A percentile compares a stretch with the other conserved stretches of the same genome.
Evolutionary conservation across 1,284 basidiomycete species (phyloP).

Genomic region (Athelia sp.): DNA sequence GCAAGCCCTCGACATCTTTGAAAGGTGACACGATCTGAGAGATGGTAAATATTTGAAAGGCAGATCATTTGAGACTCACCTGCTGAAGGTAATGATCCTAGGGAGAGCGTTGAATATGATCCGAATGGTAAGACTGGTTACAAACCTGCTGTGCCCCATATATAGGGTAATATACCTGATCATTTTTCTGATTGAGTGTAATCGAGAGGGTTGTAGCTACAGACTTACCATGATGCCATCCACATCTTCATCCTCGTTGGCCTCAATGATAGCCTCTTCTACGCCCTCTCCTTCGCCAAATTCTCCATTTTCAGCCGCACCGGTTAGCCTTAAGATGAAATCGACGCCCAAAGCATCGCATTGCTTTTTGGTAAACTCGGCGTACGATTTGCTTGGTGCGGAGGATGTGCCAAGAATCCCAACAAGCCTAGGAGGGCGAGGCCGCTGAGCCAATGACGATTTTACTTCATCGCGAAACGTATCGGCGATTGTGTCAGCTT

Average conservation of each 20-base stretch:
- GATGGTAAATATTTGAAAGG: not conserved
- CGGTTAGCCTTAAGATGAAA: conserved; percentile 76
- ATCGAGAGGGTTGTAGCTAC: conserved; percentile 17
- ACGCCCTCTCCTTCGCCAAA: conserved; percentile 62
- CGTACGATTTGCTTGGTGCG: conserved; percentile 86
- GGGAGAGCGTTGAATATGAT: conserved; percentile 2
- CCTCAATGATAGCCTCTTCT: conserved; percentile 92
- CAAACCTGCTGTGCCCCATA: conserved; percentile 81
- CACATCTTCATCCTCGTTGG: conserved; percentile 81
- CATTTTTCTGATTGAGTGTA: conserved; percentile 2
- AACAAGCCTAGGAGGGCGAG: conserved; percentile 71
- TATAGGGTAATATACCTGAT: conserved; percentile 89
- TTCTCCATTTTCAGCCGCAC: conserved; percentile 54
- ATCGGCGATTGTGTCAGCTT: conserved; percentile 67
- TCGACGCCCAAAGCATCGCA: conserved; percentile 87
- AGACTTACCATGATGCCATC: conserved; percentile 89
- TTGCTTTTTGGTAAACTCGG: conserved; percentile 90
- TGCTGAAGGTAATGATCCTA: conserved; percentile 97
- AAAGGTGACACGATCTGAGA: conserved; percentile 84
- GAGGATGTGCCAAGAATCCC: conserved; percentile 90
- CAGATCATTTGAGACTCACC: conserved; percentile 30
- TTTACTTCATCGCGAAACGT: conserved; percentile 68
- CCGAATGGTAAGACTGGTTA: conserved; percentile 5
- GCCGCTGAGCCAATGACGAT: conserved; percentile 32
- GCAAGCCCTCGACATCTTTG: conserved; percentile 96